These are phyloP conservation scores for Diplodia seriata DNA, from an alignment of 2,329 filamentous ascomycete species.

Conservation along the genomic window DNA sequence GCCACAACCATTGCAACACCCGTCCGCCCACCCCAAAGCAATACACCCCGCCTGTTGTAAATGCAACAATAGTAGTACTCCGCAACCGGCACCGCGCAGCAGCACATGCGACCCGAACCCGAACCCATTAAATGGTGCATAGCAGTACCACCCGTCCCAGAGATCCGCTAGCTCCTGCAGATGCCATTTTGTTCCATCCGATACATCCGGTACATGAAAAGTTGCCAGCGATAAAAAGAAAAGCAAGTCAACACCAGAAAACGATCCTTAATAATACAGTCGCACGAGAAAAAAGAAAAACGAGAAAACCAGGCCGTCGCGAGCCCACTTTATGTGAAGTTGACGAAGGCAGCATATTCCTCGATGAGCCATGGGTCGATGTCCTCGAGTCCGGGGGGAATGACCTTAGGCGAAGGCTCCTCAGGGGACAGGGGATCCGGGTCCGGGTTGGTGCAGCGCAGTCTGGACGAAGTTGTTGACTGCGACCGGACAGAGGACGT, in stretches of 20 bases:
- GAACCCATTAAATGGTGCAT: conserved; percentile 8
- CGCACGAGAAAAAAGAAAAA: not conserved
- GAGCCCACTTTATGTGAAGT: conserved; percentile 37
- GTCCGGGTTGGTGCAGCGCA: conserved; percentile 15
- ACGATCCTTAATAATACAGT: conserved; percentile 12
- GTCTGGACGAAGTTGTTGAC: conserved; percentile 1
- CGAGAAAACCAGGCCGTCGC: not conserved
- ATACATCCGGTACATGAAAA: conserved; percentile 3
- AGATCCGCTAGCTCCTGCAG: conserved; percentile 3
- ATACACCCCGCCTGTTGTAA: not conserved
- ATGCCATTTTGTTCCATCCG: not conserved
- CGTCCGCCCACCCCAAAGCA: not conserved
- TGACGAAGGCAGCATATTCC: conserved; percentile 51
- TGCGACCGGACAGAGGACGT: conserved; percentile 12
- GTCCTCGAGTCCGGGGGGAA: conserved; percentile 42
- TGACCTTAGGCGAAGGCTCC: conserved; percentile 22
- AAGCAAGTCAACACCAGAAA: conserved; percentile 11
- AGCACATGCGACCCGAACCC: conserved; percentile 2
- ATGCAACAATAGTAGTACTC: conserved; percentile 22
- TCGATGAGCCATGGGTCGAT: conserved; percentile 49
- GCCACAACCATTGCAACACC: conserved; percentile 7
- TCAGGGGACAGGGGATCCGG: conserved; percentile 28
- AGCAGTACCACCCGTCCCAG: not conserved
- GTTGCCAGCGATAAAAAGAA: not conserved
- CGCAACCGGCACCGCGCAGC: not conserved